Evolutionary conservation across 352 stramenopile genomes (phyloP).

Genomic region (Phytopythium oedochilum): DNA sequence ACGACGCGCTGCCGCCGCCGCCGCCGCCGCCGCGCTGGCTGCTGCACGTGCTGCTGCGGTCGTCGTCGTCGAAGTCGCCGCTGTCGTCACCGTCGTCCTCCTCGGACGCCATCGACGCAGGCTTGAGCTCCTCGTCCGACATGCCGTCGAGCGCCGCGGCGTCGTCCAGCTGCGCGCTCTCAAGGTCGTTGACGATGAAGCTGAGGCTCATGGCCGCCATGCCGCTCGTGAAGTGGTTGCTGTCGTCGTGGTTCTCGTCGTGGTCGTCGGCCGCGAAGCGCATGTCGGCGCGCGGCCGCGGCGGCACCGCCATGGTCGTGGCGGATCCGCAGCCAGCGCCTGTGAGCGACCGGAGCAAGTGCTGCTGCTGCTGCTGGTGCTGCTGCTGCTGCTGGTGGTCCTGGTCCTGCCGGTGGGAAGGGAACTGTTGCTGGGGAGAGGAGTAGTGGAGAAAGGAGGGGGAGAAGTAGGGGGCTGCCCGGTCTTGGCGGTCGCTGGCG

Average conservation of each 20-base stretch:
- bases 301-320: conserved; percentile 5
- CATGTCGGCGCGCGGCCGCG: conserved; percentile 11
- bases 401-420: conserved; percentile 16
- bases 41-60: conserved; percentile 3
- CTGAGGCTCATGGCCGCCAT: conserved; percentile 81
- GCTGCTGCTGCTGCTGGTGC: conserved; percentile 9
- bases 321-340: not conserved
- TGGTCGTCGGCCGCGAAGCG: conserved; percentile 16
- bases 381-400: conserved; percentile 11
- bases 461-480: conserved; percentile 7
- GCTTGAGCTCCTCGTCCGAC: conserved; percentile 43
- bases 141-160: conserved; percentile 7
- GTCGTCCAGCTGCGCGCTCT: conserved; percentile 23
- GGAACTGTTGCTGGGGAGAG: conserved; percentile 19
- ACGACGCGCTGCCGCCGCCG: conserved; percentile 4
- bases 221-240: conserved; percentile 33
- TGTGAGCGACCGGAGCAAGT: not conserved
- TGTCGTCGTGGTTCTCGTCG: conserved; percentile 23
- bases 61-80: conserved; percentile 10
- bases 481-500: conserved; percentile 1
- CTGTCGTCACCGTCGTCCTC: conserved; percentile 28
- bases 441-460: conserved; percentile 7
- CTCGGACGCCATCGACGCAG: conserved; percentile 7
- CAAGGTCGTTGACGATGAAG: conserved; percentile 72
- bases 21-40: not conserved